phyloP scores from a whole-genome alignment of 139 green algal genomes.

The Medakamo hakoo region DNA sequence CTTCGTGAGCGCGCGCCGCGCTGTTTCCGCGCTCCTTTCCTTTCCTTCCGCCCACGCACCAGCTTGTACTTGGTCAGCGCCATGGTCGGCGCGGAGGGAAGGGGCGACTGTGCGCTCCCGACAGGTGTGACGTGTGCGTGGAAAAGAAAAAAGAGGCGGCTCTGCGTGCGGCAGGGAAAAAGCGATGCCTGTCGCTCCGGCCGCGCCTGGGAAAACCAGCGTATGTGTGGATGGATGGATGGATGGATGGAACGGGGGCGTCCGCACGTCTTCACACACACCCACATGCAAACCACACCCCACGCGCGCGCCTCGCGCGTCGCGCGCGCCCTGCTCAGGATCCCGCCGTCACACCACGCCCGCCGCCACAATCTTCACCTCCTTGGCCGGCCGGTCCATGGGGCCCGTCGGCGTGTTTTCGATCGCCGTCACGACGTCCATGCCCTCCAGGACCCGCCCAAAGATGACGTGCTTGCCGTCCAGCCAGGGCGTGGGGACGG shows the following conservation, averaged over 20 bases:
- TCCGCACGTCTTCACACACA: too few relatives aligned
- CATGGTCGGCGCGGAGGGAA: conserved; percentile 21
- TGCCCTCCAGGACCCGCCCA: conserved; percentile 21
- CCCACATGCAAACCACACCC: too few relatives aligned
- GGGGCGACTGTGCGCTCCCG: not conserved
- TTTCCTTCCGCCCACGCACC: conserved; percentile 25
- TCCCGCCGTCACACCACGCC: too few relatives aligned
- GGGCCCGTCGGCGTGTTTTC: conserved; percentile 23
- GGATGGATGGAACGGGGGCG: too few relatives aligned
- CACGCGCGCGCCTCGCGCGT: too few relatives aligned
- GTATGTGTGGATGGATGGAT: too few relatives aligned
- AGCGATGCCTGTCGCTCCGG: too few relatives aligned
- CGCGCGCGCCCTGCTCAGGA: too few relatives aligned
- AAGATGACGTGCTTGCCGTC: conserved; percentile 30
- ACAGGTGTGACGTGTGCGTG: not conserved
- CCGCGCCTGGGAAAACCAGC: too few relatives aligned
- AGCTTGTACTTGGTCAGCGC: conserved; percentile 97
- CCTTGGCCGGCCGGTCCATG: conserved; percentile 14
- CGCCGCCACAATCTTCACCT: conserved; percentile 26
- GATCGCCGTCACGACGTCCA: conserved; percentile 30
- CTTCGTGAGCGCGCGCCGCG: too few relatives aligned
- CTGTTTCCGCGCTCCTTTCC: too few relatives aligned
- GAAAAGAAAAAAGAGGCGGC: not conserved
- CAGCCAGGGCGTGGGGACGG: conserved; percentile 60
- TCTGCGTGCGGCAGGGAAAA: too few relatives aligned